phyloP scores from a whole-genome alignment of 176 grass and related monocot species.

The Aegilops bicornis region DNA sequence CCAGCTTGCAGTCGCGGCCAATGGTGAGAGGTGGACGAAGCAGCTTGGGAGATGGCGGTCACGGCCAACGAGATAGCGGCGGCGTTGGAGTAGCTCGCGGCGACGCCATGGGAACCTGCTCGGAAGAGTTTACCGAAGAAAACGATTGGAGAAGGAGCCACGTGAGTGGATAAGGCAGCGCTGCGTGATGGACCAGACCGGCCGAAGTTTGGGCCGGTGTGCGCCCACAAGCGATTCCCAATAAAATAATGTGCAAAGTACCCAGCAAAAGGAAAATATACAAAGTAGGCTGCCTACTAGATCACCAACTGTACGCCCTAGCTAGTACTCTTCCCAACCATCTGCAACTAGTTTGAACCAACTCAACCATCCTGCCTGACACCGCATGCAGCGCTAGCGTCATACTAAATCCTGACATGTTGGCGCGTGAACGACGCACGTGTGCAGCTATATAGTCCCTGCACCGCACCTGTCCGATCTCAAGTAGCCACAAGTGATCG shows the following conservation, averaged over 20 bases:
- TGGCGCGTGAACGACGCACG: neutral
- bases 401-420: neutral
- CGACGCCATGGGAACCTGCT: too few relatives aligned
- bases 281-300: slow-evolving; percentile 11
- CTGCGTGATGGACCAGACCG: too few relatives aligned
- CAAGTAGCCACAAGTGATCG: neutral
- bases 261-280: neutral
- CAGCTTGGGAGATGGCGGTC: too few relatives aligned
- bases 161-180: too few relatives aligned
- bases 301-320: neutral
- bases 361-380: neutral
- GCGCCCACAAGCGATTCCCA: too few relatives aligned
- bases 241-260: neutral
- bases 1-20: too few relatives aligned
- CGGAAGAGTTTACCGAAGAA: too few relatives aligned
- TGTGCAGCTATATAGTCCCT: neutral
- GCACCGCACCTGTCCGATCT: neutral
- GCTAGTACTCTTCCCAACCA: slow-evolving; percentile 7
- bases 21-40: too few relatives aligned
- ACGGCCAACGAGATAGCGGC: too few relatives aligned
- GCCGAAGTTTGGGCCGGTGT: too few relatives aligned
- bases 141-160: too few relatives aligned
- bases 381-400: neutral
- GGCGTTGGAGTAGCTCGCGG: too few relatives aligned
- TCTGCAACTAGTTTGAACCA: slow-evolving; percentile 1